Conservation (phyloP, 2,329 filamentous ascomycete species). For the Chaetomiaceae sp. region DNA sequence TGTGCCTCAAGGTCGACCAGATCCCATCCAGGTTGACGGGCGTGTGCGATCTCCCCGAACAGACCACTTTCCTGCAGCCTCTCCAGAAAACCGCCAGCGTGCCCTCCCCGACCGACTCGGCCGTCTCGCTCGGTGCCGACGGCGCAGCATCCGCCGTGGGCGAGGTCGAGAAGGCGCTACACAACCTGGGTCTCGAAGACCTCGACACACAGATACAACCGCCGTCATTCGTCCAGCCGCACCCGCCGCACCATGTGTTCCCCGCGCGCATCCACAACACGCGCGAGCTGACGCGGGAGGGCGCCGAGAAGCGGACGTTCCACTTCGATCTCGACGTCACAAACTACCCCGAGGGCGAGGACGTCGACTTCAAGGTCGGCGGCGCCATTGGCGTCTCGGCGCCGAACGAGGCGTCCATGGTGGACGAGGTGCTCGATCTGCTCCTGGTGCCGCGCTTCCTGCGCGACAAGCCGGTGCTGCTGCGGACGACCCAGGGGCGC, state of each 20-base stretch:
- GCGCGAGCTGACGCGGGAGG: constrained; percentile 78
- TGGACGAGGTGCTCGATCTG: constrained; percentile 79
- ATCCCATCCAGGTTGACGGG: constrained; percentile 71
- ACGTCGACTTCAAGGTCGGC: constrained; percentile 90
- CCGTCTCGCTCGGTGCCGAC: constrained; percentile 40
- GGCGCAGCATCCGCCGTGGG: constrained; percentile 33
- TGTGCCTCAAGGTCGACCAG: constrained; percentile 70
- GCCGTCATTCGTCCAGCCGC: constrained; percentile 86
- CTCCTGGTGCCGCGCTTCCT: constrained; percentile 76
- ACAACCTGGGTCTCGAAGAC: constrained; percentile 34
- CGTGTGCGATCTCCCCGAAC: constrained; percentile 66
- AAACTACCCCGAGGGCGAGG: constrained; percentile 77
- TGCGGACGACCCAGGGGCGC: constrained; percentile 74
- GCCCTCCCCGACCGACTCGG: constrained; percentile 47
- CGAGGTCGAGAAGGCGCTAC: constrained; percentile 24
- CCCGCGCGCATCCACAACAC: constrained; percentile 81
- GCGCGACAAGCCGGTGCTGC: constrained; percentile 74
- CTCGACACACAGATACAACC: constrained; percentile 64
- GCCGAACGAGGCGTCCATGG: constrained; percentile 70
- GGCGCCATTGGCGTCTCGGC: constrained; percentile 92
- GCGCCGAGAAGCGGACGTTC: constrained; percentile 93
- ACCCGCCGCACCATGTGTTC: constrained; percentile 88
- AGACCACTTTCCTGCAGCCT: constrained; percentile 66
- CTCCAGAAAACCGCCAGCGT: constrained; percentile 38
- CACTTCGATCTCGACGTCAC: constrained; percentile 97